Percentiles rank a stretch among this genome's conserved stretches.
These are phyloP conservation scores for Suhomyces emberorum DNA, from an alignment of 805 yeast genomes.

Conservation along the genomic window DNA sequence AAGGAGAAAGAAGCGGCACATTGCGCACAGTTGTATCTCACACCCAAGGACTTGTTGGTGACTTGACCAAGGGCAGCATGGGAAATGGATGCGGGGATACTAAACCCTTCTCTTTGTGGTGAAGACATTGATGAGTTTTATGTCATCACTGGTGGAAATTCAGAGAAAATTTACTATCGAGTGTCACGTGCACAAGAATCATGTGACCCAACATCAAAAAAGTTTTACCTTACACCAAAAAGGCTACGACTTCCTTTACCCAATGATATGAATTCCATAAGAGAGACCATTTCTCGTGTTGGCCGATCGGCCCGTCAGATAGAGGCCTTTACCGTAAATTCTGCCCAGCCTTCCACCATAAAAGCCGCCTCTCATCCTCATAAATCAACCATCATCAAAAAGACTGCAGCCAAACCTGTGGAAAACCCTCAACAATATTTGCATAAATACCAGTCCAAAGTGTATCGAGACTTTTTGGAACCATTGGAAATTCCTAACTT, in stretches of 20 bases:
- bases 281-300: slow-evolving; percentile 33
- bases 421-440: slow-evolving; percentile 1
- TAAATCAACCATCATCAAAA: neutral
- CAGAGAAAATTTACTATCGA: too few relatives aligned
- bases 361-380: neutral
- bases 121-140: slow-evolving; percentile 32
- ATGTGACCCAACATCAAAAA: too few relatives aligned
- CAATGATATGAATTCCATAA: slow-evolving; percentile 29
- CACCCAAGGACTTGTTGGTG: slow-evolving; percentile 63
- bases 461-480: slow-evolving; percentile 30
- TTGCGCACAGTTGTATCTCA: slow-evolving; percentile 92
- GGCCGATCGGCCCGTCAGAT: slow-evolving; percentile 29
- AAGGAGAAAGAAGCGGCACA: slow-evolving; percentile 88
- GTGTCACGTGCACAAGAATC: too few relatives aligned
- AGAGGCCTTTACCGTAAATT: slow-evolving; percentile 15
- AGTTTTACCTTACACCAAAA: too few relatives aligned
- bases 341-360: neutral
- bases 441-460: slow-evolving; percentile 16
- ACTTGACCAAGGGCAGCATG: slow-evolving; percentile 83
- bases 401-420: neutral
- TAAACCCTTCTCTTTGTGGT: slow-evolving; percentile 80
- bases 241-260: too few relatives aligned
- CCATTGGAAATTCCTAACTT: slow-evolving; percentile 35
- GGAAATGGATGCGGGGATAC: slow-evolving; percentile 71
- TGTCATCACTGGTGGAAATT: neutral